Percentiles rank a stretch among this genome's conserved stretches.
phyloP scores from a whole-genome alignment of 2,329 filamentous ascomycete genomes.

The Dactylellina sp. region DNA sequence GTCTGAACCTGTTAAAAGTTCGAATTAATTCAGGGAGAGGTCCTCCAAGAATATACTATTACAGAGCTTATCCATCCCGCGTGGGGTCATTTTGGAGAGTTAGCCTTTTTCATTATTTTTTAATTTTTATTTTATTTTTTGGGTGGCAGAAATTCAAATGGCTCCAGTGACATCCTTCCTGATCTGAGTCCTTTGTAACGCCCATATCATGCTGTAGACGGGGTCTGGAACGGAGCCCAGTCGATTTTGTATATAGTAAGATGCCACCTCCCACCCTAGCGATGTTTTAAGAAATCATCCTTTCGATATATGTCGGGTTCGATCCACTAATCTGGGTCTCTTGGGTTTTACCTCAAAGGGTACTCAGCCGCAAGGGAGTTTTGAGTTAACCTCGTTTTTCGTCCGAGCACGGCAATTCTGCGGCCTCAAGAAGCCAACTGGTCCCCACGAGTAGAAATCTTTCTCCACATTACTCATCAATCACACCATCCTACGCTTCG shows the following conservation, averaged over 20 bases:
- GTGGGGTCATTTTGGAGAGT: conserved; percentile 43
- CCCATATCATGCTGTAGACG: conserved; percentile 11
- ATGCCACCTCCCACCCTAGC: conserved; percentile 21
- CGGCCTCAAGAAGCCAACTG: conserved; percentile 11
- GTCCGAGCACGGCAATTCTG: conserved; percentile 15
- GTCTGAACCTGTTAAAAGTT: neutral
- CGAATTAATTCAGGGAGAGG: conserved; percentile 17
- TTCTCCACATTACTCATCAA: conserved; percentile 6
- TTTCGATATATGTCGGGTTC: conserved; percentile 1
- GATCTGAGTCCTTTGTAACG: conserved; percentile 14
- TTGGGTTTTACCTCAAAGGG: neutral
- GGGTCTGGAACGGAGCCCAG: conserved; percentile 5
- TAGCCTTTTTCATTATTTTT: conserved; percentile 5
- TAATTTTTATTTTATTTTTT: conserved; percentile 11
- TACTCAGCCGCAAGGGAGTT: conserved; percentile 45
- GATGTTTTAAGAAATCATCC: conserved; percentile 3
- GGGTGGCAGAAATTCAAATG: conserved; percentile 24
- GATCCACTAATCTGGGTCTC: conserved; percentile 27
- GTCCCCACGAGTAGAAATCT: conserved; percentile 12
- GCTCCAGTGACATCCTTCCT: conserved; percentile 38
- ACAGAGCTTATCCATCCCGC: conserved; percentile 30
- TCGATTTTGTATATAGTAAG: conserved; percentile 30
- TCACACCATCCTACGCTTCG: conserved; percentile 5
- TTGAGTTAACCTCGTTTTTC: conserved; percentile 13
- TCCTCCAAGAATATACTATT: conserved; percentile 7